Evolutionary conservation across 2,329 filamentous ascomycete genomes (phyloP).

Genomic region (Chaetomium strumarium): DNA sequence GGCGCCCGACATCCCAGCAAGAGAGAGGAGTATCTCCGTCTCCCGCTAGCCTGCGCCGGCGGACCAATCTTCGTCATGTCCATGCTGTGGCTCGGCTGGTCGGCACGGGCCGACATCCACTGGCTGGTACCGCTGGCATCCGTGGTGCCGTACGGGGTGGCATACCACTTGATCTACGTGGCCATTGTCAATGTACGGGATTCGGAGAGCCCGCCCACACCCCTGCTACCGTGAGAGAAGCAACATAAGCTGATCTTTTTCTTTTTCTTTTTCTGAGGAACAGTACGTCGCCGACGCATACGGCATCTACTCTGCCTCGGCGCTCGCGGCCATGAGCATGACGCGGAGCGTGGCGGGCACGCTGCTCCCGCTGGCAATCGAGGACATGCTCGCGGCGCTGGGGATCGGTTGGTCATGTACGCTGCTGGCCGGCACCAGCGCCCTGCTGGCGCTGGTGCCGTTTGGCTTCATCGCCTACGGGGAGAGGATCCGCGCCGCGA

Average conservation of each 20-base stretch:
- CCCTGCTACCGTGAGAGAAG: no score
- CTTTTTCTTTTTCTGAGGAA: no score
- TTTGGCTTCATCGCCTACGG: conserved; percentile 44
- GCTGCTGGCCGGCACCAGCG: conserved; percentile 42
- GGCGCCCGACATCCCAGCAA: conserved; percentile 21
- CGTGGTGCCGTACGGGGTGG: conserved; percentile 26
- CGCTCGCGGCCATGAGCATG: conserved; percentile 24
- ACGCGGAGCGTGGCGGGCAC: conserved; percentile 26
- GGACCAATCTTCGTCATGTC: conserved; percentile 25
- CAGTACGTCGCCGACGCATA: conserved; percentile 26
- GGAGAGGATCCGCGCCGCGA: conserved; percentile 38
- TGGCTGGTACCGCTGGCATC: conserved; percentile 27
- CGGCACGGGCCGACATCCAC: conserved; percentile 21
- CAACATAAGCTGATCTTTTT: no score
- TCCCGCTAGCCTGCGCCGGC: conserved; percentile 26
- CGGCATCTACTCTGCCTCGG: conserved; percentile 27
- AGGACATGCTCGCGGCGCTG: conserved; percentile 25
- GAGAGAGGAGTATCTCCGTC: conserved; percentile 26
- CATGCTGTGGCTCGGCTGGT: conserved; percentile 29
- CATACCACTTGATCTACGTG: conserved; percentile 27
- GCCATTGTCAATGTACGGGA: conserved; percentile 24
- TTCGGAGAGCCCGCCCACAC: neutral
- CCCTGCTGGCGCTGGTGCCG: conserved; percentile 42
- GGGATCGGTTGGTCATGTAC: conserved; percentile 38
- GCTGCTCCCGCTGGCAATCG: conserved; percentile 24